phyloP scores from a whole-genome alignment of 2,329 filamentous ascomycete genomes.

The Talaromyces piceae region DNA sequence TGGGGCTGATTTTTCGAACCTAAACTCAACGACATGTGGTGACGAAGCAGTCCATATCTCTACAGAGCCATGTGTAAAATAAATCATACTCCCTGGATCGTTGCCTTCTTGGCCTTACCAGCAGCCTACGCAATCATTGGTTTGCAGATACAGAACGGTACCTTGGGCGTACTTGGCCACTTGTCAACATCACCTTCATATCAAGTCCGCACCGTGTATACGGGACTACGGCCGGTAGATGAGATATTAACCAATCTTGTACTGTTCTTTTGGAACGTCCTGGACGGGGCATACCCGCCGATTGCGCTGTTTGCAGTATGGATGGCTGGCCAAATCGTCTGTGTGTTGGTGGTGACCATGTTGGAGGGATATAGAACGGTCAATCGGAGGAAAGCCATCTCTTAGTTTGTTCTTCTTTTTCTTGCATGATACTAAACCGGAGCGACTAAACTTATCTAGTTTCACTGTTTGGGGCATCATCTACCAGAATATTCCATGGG shows the following conservation, averaged over 20 bases:
- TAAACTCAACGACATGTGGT: neutral
- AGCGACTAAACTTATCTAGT: neutral
- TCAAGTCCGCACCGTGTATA: neutral
- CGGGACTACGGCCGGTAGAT: neutral
- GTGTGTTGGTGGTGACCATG: neutral
- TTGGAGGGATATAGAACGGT: neutral
- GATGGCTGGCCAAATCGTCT: neutral
- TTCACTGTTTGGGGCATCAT: neutral
- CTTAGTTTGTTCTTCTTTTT: neutral
- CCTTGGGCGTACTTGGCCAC: neutral
- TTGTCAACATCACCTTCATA: neutral
- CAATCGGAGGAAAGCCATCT: neutral
- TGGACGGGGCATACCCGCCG: neutral
- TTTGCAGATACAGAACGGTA: neutral
- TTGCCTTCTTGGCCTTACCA: neutral
- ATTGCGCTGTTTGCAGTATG: neutral
- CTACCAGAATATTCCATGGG: constrained; percentile 1
- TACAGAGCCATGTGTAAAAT: neutral
- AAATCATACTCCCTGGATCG: neutral
- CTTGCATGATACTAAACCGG: neutral
- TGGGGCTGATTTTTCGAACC: neutral
- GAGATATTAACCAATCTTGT: neutral
- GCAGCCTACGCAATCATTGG: neutral
- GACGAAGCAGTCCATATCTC: neutral
- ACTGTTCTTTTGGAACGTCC: neutral